These are phyloP conservation scores for Modicella reniformis DNA, from an alignment of 371 early-diverging fungal genomes.

Conservation along the genomic window DNA sequence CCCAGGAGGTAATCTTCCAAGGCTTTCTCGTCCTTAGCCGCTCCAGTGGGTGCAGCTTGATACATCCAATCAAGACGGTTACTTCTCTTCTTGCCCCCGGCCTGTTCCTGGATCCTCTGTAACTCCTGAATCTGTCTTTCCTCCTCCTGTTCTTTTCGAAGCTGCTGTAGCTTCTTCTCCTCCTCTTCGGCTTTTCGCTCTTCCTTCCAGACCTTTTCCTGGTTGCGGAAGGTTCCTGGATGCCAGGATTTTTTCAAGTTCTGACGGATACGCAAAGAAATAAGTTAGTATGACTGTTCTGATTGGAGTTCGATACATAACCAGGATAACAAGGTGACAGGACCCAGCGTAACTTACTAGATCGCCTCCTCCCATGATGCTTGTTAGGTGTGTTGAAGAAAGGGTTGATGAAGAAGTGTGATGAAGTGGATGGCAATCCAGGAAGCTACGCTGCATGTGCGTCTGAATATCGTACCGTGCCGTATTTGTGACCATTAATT, in stretches of 20 bases:
- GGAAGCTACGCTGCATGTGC: no score
- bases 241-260: constrained; percentile 98
- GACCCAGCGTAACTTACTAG: constrained; percentile 56
- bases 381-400: constrained; percentile 1
- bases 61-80: constrained; percentile 97
- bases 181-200: constrained; percentile 88
- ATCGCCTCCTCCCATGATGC: constrained; percentile 77
- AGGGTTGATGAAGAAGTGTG: neutral
- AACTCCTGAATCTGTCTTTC: constrained; percentile 90
- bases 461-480: no score
- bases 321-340: neutral
- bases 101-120: constrained; percentile 80
- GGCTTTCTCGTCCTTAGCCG: constrained; percentile 59
- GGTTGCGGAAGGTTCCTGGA: constrained; percentile 87
- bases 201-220: constrained; percentile 91
- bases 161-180: constrained; percentile 84
- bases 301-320: neutral
- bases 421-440: neutral
- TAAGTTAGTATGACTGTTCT: neutral
- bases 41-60: constrained; percentile 71
- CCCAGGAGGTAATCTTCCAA: constrained; percentile 92
- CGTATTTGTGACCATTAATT: constrained; percentile 8
- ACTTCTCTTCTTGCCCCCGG: constrained; percentile 76
- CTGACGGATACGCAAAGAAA: constrained; percentile 28
- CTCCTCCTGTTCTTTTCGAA: constrained; percentile 90